A percentile compares a stretch with the other conserved stretches of the same genome.
phyloP scores from a whole-genome alignment of 352 stramenopile genomes.

The Albugo laibachii region DNA sequence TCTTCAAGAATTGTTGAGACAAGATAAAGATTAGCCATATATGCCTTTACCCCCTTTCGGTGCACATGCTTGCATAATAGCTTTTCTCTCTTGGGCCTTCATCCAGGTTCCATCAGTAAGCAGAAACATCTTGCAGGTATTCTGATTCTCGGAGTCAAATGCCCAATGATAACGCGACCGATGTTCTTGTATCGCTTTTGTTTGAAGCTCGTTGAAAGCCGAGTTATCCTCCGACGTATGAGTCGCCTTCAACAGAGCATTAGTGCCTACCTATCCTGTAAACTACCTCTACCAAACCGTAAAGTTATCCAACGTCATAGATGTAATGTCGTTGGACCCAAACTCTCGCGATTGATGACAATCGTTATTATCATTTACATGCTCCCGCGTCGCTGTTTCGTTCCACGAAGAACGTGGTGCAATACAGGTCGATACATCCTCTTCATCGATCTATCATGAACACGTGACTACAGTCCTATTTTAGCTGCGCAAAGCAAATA shows the following conservation, averaged over 20 bases:
- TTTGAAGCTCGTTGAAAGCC: slow-evolving; percentile 51
- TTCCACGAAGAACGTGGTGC: neutral
- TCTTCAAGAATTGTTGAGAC: slow-evolving; percentile 11
- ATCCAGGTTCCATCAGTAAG: slow-evolving; percentile 54
- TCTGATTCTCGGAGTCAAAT: slow-evolving; percentile 27
- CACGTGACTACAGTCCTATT: neutral
- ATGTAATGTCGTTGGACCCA: neutral
- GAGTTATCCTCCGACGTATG: slow-evolving; percentile 77
- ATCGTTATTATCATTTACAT: neutral
- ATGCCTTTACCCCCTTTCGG: slow-evolving; percentile 16
- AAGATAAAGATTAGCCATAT: slow-evolving; percentile 4
- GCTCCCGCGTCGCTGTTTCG: neutral
- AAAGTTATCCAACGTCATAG: slow-evolving; percentile 52
- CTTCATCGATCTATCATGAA: neutral
- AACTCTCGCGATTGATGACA: neutral
- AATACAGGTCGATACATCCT: no score
- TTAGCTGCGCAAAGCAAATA: neutral
- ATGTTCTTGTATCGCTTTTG: slow-evolving; percentile 47
- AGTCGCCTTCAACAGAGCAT: slow-evolving; percentile 15
- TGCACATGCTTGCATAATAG: slow-evolving; percentile 35
- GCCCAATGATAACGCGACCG: slow-evolving; percentile 57
- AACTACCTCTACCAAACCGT: slow-evolving; percentile 14
- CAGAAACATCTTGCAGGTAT: slow-evolving; percentile 46
- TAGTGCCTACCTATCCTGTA: no score
- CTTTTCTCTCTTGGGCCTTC: slow-evolving; percentile 27